phyloP scores from a whole-genome alignment of 208 protist species.

The Trypanosoma rangeli region DNA sequence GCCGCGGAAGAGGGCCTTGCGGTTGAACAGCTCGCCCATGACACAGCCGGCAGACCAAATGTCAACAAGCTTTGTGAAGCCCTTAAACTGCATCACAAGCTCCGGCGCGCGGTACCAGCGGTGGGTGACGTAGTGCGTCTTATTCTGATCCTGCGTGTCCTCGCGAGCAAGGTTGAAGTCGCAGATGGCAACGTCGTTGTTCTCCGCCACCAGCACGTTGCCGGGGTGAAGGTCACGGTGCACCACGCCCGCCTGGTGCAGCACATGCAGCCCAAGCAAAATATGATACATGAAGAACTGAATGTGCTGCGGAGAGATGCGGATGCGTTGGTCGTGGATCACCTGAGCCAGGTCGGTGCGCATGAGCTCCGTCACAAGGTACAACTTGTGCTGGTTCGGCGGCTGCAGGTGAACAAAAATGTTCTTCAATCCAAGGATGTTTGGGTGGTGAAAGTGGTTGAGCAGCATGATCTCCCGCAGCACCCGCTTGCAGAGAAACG shows the following conservation, averaged over 20 bases:
- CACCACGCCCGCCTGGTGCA: constrained; percentile 90
- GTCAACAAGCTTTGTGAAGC: constrained; percentile 91
- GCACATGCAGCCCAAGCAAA: constrained; percentile 92
- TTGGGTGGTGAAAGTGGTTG: constrained; percentile 95
- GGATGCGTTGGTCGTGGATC: constrained; percentile 94
- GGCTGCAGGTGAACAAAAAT: constrained; percentile 90
- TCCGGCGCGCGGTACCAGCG: constrained; percentile 98
- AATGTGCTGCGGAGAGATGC: constrained; percentile 94
- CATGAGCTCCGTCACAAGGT: constrained; percentile 97
- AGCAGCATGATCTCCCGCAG: constrained; percentile 93
- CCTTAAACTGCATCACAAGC: constrained; percentile 95
- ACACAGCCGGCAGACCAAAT: constrained; percentile 92
- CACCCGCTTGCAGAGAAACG: constrained; percentile 90
- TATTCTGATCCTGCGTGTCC: constrained; percentile 79
- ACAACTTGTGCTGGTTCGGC: constrained; percentile 93
- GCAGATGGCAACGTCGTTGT: constrained; percentile 94
- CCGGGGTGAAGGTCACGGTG: constrained; percentile 92
- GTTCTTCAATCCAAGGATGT: constrained; percentile 94
- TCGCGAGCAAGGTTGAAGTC: constrained; percentile 97
- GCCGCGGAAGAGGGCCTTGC: constrained; percentile 88
- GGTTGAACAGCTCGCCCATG: constrained; percentile 91
- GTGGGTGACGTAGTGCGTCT: constrained; percentile 95
- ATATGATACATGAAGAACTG: constrained; percentile 97
- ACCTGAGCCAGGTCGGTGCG: constrained; percentile 92
- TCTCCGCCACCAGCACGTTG: constrained; percentile 88